These are phyloP conservation scores for Cryptococcus neoformans DNA, from an alignment of 1,284 basidiomycete species.

Conservation along the genomic window DNA sequence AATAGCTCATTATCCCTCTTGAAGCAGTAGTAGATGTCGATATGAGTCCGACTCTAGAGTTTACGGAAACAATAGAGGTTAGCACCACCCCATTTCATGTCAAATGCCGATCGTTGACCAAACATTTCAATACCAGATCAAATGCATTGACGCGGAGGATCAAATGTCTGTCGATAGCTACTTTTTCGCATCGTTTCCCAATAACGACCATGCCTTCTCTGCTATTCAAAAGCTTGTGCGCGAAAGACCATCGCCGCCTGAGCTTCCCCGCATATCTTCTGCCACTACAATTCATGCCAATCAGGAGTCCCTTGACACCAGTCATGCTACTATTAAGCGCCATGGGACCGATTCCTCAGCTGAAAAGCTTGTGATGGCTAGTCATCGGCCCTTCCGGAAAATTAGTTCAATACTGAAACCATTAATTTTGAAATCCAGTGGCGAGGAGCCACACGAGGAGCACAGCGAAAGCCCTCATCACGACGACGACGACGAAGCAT, in stretches of 20 bases:
- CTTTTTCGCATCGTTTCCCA: constrained; percentile 76
- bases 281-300: constrained; percentile 4
- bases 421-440: constrained; percentile 13
- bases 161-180: constrained; percentile 79
- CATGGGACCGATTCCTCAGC: neutral
- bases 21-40: constrained; percentile 85
- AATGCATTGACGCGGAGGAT: constrained; percentile 79
- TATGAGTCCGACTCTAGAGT: constrained; percentile 80
- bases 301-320: constrained; percentile 12
- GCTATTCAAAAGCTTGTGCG: constrained; percentile 69
- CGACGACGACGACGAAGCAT: too few relatives aligned
- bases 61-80: constrained; percentile 85
- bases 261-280: constrained; percentile 31
- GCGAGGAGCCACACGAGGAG: constrained; percentile 6
- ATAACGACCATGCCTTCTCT: constrained; percentile 68
- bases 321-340: constrained; percentile 15
- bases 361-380: neutral
- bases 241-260: constrained; percentile 47
- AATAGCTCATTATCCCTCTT: constrained; percentile 80
- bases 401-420: constrained; percentile 33
- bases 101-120: neutral
- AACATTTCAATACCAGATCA: constrained; percentile 52
- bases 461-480: neutral
- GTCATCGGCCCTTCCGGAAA: constrained; percentile 29
- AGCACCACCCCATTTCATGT: constrained; percentile 1